These are phyloP conservation scores for Pseudogymnoascus sp. DNA, from an alignment of 2,329 filamentous ascomycete species.

Conservation along the genomic window DNA sequence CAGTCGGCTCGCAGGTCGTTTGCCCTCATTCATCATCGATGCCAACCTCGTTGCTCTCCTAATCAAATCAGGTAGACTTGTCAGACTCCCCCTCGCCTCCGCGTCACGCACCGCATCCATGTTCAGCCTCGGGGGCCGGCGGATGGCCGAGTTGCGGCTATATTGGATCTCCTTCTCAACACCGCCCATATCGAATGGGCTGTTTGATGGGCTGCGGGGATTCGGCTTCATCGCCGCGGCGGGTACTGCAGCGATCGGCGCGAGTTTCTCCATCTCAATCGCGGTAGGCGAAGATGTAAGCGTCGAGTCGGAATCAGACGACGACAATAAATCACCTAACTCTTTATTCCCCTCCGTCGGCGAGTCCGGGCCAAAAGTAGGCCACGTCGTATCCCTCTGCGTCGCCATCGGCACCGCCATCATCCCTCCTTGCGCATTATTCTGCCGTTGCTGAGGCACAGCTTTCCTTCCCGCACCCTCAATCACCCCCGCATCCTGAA, in stretches of 20 bases:
- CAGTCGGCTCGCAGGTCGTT: constrained; percentile 50
- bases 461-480: not conserved
- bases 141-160: constrained; percentile 45
- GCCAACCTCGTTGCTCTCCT: constrained; percentile 78
- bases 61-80: constrained; percentile 87
- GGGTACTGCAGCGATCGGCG: not conserved
- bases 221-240: not conserved
- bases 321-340: not conserved
- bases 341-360: not conserved
- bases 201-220: constrained; percentile 18
- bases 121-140: constrained; percentile 65
- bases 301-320: not conserved
- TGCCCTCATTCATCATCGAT: constrained; percentile 78
- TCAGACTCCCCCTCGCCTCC: constrained; percentile 79
- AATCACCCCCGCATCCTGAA: not conserved
- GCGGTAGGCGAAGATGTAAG: not conserved
- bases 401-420: not conserved
- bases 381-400: constrained; percentile 15
- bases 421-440: not conserved
- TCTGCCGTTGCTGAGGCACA: not conserved
- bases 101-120: constrained; percentile 74
- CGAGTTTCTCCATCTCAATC: not conserved
- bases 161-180: not conserved
- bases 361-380: not conserved
- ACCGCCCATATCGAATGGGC: constrained; percentile 23